Evolutionary conservation across 768 basidiomycete species (phyloP).

Genomic region (Hydnum rufescens): DNA sequence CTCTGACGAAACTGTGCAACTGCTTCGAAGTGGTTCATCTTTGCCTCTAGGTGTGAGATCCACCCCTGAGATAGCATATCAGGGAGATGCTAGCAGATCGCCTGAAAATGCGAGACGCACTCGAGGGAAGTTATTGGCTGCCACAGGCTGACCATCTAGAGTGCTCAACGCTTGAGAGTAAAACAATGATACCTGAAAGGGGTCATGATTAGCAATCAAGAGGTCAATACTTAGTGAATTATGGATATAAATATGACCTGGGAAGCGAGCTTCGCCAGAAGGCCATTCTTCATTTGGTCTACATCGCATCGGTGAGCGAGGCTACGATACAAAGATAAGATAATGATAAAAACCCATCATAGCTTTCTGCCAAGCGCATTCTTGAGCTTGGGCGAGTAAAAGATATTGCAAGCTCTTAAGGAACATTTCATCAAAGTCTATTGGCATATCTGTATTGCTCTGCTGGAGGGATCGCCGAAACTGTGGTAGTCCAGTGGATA

Average conservation of each 20-base stretch:
- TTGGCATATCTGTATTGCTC: conserved; percentile 29
- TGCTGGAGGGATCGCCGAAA: conserved; percentile 25
- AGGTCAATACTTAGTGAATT: neutral
- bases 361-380: conserved; percentile 91
- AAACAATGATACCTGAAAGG: neutral
- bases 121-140: too few relatives aligned
- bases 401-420: conserved; percentile 46
- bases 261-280: conserved; percentile 66
- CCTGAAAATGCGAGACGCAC: too few relatives aligned
- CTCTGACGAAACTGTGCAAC: conserved; percentile 80
- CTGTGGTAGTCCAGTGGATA: conserved; percentile 31
- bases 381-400: conserved; percentile 88
- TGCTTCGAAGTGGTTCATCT: conserved; percentile 67
- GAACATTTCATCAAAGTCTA: conserved; percentile 47
- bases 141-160: too few relatives aligned
- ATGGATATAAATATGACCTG: conserved; percentile 25
- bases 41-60: conserved; percentile 64
- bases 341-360: conserved; percentile 40
- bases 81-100: too few relatives aligned
- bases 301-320: too few relatives aligned
- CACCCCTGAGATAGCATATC: conserved; percentile 52
- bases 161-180: neutral
- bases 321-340: too few relatives aligned
- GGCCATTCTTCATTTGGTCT: conserved; percentile 60
- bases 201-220: neutral